Conservation (phyloP, 768 basidiomycete genomes). For the Mycena olivaceomarginata region DNA sequence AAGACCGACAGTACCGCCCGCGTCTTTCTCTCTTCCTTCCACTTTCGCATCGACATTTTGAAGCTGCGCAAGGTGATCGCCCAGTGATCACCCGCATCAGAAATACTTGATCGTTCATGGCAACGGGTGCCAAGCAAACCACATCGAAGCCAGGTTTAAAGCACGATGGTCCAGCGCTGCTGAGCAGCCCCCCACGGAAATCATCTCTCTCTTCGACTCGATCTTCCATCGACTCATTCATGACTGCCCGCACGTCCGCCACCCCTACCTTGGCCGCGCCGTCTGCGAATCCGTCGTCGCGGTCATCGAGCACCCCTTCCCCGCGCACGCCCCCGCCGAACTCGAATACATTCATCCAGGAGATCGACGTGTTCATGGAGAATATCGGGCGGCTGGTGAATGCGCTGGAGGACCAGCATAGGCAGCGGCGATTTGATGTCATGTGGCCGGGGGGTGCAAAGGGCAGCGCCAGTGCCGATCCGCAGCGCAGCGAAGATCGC, state of each 20-base stretch:
- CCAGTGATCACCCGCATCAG: not conserved
- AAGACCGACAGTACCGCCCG: not conserved
- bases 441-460: not conserved
- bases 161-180: not conserved
- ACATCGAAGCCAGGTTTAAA: slow-evolving; percentile 5
- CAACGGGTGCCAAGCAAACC: slow-evolving; percentile 33
- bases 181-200: not conserved
- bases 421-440: slow-evolving; percentile 30
- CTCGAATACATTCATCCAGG: slow-evolving; percentile 27
- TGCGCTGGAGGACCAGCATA: slow-evolving; percentile 40
- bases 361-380: slow-evolving; percentile 42
- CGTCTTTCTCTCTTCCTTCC: slow-evolving; percentile 2
- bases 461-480: not conserved
- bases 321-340: slow-evolving; percentile 22
- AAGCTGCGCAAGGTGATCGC: not conserved
- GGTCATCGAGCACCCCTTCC: slow-evolving; percentile 22
- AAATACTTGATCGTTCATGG: slow-evolving; percentile 22
- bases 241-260: slow-evolving; percentile 25
- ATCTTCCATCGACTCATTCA: slow-evolving; percentile 26
- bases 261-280: not conserved
- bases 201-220: not conserved
- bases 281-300: not conserved
- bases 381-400: slow-evolving; percentile 37
- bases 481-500: not conserved
- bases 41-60: not conserved